A percentile compares a stretch with the other conserved stretches of the same genome.
These are phyloP conservation scores for Dendrobium nobile DNA, from an alignment of 106 monocot genomes.

Conservation along the genomic window DNA sequence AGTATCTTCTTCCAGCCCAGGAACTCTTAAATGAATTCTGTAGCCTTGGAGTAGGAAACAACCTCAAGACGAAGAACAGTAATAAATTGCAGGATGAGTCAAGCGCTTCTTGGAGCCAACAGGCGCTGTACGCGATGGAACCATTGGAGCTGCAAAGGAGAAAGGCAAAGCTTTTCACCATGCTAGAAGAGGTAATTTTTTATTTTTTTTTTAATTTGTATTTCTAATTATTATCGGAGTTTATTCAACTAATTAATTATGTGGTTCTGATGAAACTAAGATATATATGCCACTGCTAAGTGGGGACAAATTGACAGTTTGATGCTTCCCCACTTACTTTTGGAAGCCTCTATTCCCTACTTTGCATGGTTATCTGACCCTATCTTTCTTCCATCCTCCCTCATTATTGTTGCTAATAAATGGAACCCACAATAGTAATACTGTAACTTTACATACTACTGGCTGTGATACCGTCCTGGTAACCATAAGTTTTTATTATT, in stretches of 20 bases:
- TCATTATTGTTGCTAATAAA: slow-evolving; percentile 13
- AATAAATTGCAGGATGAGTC: not conserved
- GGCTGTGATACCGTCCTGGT: too few relatives aligned
- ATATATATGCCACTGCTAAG: slow-evolving; percentile 12
- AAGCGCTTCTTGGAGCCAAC: not conserved
- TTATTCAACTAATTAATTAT: not conserved
- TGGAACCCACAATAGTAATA: slow-evolving; percentile 20
- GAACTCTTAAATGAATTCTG: slow-evolving; percentile 59
- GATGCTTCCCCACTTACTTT: slow-evolving; percentile 6
- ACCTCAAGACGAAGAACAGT: not conserved
- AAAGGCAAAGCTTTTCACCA: slow-evolving; percentile 40
- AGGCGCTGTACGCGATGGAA: slow-evolving; percentile 42
- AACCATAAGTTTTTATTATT: too few relatives aligned
- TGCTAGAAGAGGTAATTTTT: slow-evolving; percentile 57
- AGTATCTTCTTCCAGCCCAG: slow-evolving; percentile 40
- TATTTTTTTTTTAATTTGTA: not conserved
- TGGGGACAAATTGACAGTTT: slow-evolving; percentile 2
- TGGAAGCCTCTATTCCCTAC: too few relatives aligned
- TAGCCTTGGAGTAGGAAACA: slow-evolving; percentile 18
- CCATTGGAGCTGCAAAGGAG: slow-evolving; percentile 46
- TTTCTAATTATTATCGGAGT: not conserved
- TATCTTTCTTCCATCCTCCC: slow-evolving; percentile 29
- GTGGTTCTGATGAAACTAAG: not conserved
- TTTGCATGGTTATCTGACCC: not conserved
- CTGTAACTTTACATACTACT: too few relatives aligned